phyloP scores from a whole-genome alignment of 1,284 basidiomycete species.

The Polyporus tsugae region DNA sequence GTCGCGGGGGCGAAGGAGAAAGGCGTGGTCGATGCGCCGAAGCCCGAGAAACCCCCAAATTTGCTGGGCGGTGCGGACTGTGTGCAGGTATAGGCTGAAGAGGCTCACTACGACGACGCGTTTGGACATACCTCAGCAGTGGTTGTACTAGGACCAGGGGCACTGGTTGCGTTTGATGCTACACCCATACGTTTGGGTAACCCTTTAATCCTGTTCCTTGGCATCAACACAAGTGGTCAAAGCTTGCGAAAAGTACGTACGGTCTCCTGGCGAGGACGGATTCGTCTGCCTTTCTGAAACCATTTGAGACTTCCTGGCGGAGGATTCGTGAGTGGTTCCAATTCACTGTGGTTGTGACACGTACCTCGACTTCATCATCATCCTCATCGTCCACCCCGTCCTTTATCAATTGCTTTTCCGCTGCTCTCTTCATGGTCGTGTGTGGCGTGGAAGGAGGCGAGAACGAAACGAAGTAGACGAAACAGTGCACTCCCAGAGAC shows the following conservation, averaged over 20 bases:
- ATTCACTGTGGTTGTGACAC: conserved; percentile 1
- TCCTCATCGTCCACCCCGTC: conserved; percentile 51
- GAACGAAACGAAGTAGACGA: neutral
- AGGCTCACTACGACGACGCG: neutral
- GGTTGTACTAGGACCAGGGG: conserved; percentile 15
- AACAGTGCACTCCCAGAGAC: neutral
- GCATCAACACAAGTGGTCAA: neutral
- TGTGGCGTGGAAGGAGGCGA: neutral
- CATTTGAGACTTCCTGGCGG: conserved; percentile 52
- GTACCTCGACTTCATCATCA: conserved; percentile 49
- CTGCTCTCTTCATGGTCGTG: conserved; percentile 73
- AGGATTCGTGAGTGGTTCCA: neutral
- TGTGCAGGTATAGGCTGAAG: neutral
- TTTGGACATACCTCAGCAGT: conserved; percentile 14
- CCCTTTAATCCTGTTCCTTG: conserved; percentile 56
- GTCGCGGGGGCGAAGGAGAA: conserved; percentile 32
- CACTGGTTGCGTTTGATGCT: neutral
- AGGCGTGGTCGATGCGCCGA: conserved; percentile 45
- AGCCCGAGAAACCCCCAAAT: conserved; percentile 57
- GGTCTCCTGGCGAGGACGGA: conserved; percentile 55
- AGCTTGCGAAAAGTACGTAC: conserved; percentile 46
- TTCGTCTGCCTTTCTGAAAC: conserved; percentile 67
- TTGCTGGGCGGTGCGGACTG: conserved; percentile 39
- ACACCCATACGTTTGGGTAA: conserved; percentile 57
- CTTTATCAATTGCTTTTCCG: conserved; percentile 76